These are phyloP conservation scores for Trypanosoma mega DNA, from an alignment of 208 protist genomes.

Conservation along the genomic window DNA sequence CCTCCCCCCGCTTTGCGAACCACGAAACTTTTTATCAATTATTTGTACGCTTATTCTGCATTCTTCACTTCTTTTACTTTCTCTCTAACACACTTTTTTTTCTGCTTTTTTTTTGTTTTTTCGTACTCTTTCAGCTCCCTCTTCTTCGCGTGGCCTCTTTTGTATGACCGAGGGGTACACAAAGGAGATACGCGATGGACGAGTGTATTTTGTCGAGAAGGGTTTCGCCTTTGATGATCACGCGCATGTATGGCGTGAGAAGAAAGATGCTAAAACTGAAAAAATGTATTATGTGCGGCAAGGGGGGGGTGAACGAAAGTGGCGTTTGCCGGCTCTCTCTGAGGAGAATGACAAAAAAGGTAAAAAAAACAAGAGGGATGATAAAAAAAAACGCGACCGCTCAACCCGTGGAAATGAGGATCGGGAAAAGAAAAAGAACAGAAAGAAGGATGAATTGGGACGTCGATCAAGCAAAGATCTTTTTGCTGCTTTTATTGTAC, in stretches of 20 bases:
- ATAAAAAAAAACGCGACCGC: neutral
- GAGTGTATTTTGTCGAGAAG: neutral
- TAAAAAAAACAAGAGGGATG: neutral
- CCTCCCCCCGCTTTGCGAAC: too few relatives aligned
- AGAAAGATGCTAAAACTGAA: neutral
- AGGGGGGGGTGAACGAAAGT: neutral
- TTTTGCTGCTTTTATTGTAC: neutral
- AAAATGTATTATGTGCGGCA: constrained; percentile 14
- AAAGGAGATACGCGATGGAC: neutral
- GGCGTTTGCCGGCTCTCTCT: neutral
- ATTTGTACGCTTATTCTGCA: too few relatives aligned
- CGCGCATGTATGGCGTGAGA: constrained; percentile 3
- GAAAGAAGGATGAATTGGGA: neutral
- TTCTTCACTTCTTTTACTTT: neutral
- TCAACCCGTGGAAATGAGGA: neutral
- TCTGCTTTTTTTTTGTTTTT: neutral
- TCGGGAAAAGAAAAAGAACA: neutral
- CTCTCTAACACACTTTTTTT: neutral
- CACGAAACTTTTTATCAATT: too few relatives aligned
- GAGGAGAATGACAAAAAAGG: neutral
- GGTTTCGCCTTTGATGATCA: neutral
- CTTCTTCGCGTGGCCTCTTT: neutral
- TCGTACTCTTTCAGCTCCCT: neutral
- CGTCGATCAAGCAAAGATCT: neutral
- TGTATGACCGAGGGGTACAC: constrained; percentile 1